phyloP scores from a whole-genome alignment of 192 early-diverging fungal genomes.

The Coemansia sp. region DNA sequence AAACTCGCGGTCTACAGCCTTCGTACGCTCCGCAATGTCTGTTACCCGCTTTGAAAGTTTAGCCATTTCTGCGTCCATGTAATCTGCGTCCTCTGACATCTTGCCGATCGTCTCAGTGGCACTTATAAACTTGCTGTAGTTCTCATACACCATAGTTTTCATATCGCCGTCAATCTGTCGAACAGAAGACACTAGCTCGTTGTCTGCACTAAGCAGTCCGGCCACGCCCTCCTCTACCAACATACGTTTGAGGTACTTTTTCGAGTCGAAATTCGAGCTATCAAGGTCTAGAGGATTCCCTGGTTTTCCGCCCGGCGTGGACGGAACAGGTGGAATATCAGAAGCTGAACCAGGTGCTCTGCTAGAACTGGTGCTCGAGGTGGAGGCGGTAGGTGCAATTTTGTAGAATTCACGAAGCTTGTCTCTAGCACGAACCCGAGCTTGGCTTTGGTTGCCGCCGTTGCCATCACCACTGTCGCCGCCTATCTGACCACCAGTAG shows the following conservation, averaged over 20 bases:
- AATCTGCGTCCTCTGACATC: slow-evolving; percentile 84
- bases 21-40: slow-evolving; percentile 56
- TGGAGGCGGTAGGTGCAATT: slow-evolving; percentile 52
- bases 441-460: not conserved
- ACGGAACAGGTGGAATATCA: slow-evolving; percentile 1
- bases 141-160: slow-evolving; percentile 98
- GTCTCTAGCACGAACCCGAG: slow-evolving; percentile 26
- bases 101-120: slow-evolving; percentile 88
- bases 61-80: slow-evolving; percentile 83
- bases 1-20: slow-evolving; percentile 59
- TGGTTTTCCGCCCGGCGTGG: not conserved
- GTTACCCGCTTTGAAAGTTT: slow-evolving; percentile 66
- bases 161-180: slow-evolving; percentile 91
- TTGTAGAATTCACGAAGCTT: slow-evolving; percentile 54
- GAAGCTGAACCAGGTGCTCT: slow-evolving; percentile 11
- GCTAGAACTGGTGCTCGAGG: slow-evolving; percentile 13
- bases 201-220: slow-evolving; percentile 69
- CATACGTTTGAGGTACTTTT: slow-evolving; percentile 74
- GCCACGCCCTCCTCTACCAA: slow-evolving; percentile 64
- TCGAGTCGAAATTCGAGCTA: slow-evolving; percentile 66
- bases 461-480: not conserved
- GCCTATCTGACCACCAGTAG: no score
- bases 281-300: slow-evolving; percentile 73
- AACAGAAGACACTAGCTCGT: slow-evolving; percentile 56
- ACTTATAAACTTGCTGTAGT: slow-evolving; percentile 95